A percentile compares a stretch with the other conserved stretches of the same genome.
These are phyloP conservation scores for Pholiota conissans DNA, from an alignment of 768 basidiomycete genomes.

Conservation along the genomic window DNA sequence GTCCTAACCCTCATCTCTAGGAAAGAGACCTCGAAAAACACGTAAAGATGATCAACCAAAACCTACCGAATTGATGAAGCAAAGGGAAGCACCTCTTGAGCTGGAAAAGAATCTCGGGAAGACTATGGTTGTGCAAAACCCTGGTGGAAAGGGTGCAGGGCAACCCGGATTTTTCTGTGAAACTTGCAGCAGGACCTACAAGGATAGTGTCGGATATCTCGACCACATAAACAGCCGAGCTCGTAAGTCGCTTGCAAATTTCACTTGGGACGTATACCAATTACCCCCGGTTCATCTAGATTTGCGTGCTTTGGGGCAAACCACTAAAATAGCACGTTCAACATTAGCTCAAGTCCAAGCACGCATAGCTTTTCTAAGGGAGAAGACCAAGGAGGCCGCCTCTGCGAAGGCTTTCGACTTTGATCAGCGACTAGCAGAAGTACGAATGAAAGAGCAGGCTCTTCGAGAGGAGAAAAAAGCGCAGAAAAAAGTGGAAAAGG, in stretches of 20 bases:
- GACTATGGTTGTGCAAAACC: conserved; percentile 90
- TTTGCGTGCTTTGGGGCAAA: conserved; percentile 92
- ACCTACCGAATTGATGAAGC: conserved; percentile 91
- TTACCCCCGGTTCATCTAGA: conserved; percentile 62
- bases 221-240: conserved; percentile 95
- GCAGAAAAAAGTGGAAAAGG: conserved; percentile 76
- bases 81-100: conserved; percentile 79
- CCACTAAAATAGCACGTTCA: conserved; percentile 87
- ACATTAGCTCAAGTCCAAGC: conserved; percentile 91
- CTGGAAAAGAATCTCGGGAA: conserved; percentile 95
- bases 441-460: conserved; percentile 70
- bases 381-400: conserved; percentile 81
- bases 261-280: no score
- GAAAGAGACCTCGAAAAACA: conserved; percentile 77
- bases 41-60: conserved; percentile 85
- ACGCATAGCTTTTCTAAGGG: conserved; percentile 84
- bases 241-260: no score
- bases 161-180: conserved; percentile 96
- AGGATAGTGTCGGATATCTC: conserved; percentile 91
- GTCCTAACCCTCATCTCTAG: conserved; percentile 36
- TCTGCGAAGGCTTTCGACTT: conserved; percentile 94
- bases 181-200: conserved; percentile 86
- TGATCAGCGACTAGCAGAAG: conserved; percentile 81
- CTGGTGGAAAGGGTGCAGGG: conserved; percentile 80
- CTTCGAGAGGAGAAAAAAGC: conserved; percentile 74